phyloP scores from a whole-genome alignment of 2,329 filamentous ascomycete species.

The Colletotrichum orbiculare region DNA sequence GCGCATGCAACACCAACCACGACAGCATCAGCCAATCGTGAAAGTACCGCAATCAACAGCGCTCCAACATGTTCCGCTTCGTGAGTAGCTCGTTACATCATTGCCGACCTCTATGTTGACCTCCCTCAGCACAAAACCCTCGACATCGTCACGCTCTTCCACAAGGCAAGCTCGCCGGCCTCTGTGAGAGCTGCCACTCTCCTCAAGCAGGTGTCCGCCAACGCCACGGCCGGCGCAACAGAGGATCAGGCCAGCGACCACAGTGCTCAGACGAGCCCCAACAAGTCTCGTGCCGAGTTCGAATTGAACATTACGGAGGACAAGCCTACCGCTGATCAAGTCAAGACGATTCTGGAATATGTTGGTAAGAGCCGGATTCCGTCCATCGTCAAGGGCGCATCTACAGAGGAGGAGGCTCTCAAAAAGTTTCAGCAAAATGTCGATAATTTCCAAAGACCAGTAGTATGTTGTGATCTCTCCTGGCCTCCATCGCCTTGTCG shows the following conservation, averaged over 20 bases:
- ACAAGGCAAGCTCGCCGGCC: slow-evolving; percentile 79
- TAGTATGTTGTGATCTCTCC: slow-evolving; percentile 66
- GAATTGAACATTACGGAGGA: slow-evolving; percentile 87
- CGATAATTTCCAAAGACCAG: slow-evolving; percentile 77
- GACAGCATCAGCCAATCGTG: slow-evolving; percentile 18
- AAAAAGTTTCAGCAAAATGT: slow-evolving; percentile 78
- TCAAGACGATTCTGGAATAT: slow-evolving; percentile 87
- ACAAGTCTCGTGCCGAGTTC: slow-evolving; percentile 73
- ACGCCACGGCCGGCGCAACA: slow-evolving; percentile 74
- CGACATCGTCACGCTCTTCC: slow-evolving; percentile 96
- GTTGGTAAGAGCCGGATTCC: slow-evolving; percentile 72
- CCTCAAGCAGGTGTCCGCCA: slow-evolving; percentile 83
- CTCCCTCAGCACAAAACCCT: slow-evolving; percentile 75
- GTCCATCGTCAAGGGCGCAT: slow-evolving; percentile 78
- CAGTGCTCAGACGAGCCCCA: slow-evolving; percentile 64
- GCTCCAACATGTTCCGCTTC: slow-evolving; percentile 58
- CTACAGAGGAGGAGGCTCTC: slow-evolving; percentile 79
- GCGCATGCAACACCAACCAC: slow-evolving; percentile 18
- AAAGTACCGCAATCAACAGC: slow-evolving; percentile 27
- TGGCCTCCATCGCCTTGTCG: not conserved
- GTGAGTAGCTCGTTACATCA: slow-evolving; percentile 47
- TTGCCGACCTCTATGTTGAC: slow-evolving; percentile 35
- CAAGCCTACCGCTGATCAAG: slow-evolving; percentile 82
- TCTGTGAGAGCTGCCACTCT: slow-evolving; percentile 80
- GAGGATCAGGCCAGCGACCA: slow-evolving; percentile 80